phyloP scores from a whole-genome alignment of 2,329 filamentous ascomycete genomes.

The Coleophoma eucalyptorum region DNA sequence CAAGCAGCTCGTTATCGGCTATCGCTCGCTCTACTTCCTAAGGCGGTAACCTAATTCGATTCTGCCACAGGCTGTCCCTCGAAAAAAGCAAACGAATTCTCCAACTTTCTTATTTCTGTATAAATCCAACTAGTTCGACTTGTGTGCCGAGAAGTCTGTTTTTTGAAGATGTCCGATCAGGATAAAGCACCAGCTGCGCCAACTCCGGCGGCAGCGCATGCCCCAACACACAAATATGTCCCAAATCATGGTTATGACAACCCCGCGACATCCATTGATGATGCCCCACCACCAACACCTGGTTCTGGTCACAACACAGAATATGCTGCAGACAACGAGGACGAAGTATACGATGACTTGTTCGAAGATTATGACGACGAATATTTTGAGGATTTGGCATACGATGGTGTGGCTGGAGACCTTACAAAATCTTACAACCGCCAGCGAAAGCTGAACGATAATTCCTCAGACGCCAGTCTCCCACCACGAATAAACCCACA shows the following conservation, averaged over 20 bases:
- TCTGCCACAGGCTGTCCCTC: background rate
- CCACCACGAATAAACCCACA: slow-evolving; percentile 70
- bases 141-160: too few species aligned
- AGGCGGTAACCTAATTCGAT: background rate
- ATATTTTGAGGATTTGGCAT: slow-evolving; percentile 51
- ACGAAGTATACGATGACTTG: slow-evolving; percentile 40
- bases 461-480: slow-evolving; percentile 33
- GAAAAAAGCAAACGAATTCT: too few species aligned
- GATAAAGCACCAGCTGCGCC: slow-evolving; percentile 1
- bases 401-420: slow-evolving; percentile 58
- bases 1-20: too few species aligned
- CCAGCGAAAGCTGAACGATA: slow-evolving; percentile 63
- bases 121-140: background rate
- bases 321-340: slow-evolving; percentile 30
- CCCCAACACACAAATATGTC: slow-evolving; percentile 42
- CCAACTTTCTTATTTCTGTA: background rate
- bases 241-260: slow-evolving; percentile 44
- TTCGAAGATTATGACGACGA: slow-evolving; percentile 61
- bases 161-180: background rate
- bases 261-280: slow-evolving; percentile 26
- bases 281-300: slow-evolving; percentile 26
- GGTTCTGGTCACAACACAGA: slow-evolving; percentile 23
- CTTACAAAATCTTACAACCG: slow-evolving; percentile 83
- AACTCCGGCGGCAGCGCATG: slow-evolving; percentile 36
- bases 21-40: background rate